Evolutionary conservation across 2,329 filamentous ascomycete species (phyloP).

Genomic region (Grosmannia huntii): DNA sequence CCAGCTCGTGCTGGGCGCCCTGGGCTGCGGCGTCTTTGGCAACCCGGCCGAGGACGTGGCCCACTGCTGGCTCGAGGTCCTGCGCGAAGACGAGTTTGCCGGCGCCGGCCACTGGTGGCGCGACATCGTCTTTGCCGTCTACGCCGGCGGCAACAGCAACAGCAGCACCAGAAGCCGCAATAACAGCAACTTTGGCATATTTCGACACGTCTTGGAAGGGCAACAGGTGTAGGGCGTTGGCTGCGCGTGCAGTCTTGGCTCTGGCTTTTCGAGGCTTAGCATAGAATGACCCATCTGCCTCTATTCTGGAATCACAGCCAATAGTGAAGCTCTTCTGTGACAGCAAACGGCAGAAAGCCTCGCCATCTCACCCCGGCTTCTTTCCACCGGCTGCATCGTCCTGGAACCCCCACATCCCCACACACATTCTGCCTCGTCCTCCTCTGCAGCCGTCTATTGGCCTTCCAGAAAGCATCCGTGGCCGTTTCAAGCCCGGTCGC

Average conservation of each 20-base stretch:
- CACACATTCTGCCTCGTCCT: neutral
- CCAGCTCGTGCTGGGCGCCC: slow-evolving; percentile 50
- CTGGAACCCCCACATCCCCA: neutral
- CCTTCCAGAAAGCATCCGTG: neutral
- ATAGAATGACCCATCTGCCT: too few relatives aligned
- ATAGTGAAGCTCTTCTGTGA: too few relatives aligned
- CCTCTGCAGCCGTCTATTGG: neutral
- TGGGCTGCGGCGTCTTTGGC: slow-evolving; percentile 55
- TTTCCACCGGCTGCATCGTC: neutral
- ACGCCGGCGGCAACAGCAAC: slow-evolving; percentile 24
- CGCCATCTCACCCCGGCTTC: too few relatives aligned
- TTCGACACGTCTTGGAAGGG: slow-evolving; percentile 30
- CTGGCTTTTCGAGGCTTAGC: too few relatives aligned
- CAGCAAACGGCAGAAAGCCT: too few relatives aligned
- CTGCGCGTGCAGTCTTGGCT: too few relatives aligned
- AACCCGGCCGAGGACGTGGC: slow-evolving; percentile 53
- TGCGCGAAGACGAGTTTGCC: slow-evolving; percentile 46
- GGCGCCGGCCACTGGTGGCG: slow-evolving; percentile 45
- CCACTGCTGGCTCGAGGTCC: slow-evolving; percentile 46
- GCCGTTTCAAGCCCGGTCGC: neutral
- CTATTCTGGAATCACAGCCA: too few relatives aligned
- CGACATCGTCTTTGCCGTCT: slow-evolving; percentile 52
- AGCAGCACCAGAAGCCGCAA: slow-evolving; percentile 17
- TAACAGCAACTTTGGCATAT: slow-evolving; percentile 37
- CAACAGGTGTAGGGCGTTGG: slow-evolving; percentile 15